Evolutionary conservation across 805 yeast species (phyloP).

Genomic region (Yarrowia yakushimensis): DNA sequence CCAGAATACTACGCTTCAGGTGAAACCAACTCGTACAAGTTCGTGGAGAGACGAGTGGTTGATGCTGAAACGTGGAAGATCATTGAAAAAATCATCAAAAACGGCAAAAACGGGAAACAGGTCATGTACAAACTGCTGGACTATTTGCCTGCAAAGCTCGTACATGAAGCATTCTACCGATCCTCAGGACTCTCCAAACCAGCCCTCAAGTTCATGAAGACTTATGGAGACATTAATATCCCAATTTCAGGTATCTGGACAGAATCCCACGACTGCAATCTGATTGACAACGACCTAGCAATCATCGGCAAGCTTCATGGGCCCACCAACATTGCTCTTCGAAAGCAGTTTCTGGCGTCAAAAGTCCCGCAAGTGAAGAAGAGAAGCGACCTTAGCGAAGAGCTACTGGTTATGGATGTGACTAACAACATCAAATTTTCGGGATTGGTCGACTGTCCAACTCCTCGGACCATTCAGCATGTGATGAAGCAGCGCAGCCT

Average conservation of each 20-base stretch:
- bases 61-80: background rate
- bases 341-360: background rate
- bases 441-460: background rate
- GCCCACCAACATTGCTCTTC: background rate
- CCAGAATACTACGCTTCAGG: background rate
- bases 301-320: background rate
- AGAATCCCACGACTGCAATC: background rate
- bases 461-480: background rate
- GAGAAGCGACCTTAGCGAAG: background rate
- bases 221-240: background rate
- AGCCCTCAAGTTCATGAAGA: background rate
- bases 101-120: background rate
- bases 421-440: background rate
- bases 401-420: background rate
- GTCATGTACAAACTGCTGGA: background rate
- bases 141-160: background rate
- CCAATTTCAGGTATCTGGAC: background rate
- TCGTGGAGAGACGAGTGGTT: background rate
- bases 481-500: background rate
- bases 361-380: background rate
- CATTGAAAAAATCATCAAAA: background rate
- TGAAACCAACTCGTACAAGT: background rate
- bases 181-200: background rate
- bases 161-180: constrained; percentile 2
- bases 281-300: background rate